Evolutionary conservation across 1,284 basidiomycete species (phyloP).

Genomic region (Fomes fomentarius): DNA sequence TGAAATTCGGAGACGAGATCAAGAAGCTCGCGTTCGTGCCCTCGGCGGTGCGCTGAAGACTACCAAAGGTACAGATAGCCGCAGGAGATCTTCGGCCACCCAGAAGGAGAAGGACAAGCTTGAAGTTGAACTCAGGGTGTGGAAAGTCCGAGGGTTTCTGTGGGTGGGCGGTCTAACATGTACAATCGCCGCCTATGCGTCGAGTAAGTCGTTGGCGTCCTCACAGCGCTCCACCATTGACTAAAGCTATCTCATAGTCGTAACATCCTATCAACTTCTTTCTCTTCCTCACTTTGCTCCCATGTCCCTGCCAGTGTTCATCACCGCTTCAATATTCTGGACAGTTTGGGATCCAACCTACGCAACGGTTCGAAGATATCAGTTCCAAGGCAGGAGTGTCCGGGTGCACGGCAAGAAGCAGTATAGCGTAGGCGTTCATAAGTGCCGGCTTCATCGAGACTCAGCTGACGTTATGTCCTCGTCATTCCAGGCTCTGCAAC

Average conservation of each 20-base stretch:
- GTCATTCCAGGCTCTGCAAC: constrained; percentile 54
- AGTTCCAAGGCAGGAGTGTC: constrained; percentile 68
- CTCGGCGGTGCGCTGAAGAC: constrained; percentile 69
- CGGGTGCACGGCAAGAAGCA: constrained; percentile 60
- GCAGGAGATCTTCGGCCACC: constrained; percentile 40
- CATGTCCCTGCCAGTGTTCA: constrained; percentile 48
- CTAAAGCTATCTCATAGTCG: constrained; percentile 10
- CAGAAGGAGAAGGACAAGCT: constrained; percentile 44
- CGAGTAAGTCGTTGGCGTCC: constrained; percentile 43
- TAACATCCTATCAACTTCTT: constrained; percentile 6
- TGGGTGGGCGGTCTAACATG: constrained; percentile 53
- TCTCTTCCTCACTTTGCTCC: constrained; percentile 3
- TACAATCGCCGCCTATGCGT: constrained; percentile 46
- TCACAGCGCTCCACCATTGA: no score
- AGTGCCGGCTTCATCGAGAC: not conserved
- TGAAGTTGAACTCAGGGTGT: constrained; percentile 51
- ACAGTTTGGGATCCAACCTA: constrained; percentile 81
- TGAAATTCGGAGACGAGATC: constrained; percentile 75
- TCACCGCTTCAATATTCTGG: constrained; percentile 64
- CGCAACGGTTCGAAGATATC: constrained; percentile 54
- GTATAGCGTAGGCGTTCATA: constrained; percentile 57
- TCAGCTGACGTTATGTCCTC: not conserved
- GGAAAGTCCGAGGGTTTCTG: constrained; percentile 64
- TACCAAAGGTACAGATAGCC: constrained; percentile 60
- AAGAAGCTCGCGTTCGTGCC: constrained; percentile 81